phyloP scores from a whole-genome alignment of 148 eudicot species.

The Camellia lanceoleosa region DNA sequence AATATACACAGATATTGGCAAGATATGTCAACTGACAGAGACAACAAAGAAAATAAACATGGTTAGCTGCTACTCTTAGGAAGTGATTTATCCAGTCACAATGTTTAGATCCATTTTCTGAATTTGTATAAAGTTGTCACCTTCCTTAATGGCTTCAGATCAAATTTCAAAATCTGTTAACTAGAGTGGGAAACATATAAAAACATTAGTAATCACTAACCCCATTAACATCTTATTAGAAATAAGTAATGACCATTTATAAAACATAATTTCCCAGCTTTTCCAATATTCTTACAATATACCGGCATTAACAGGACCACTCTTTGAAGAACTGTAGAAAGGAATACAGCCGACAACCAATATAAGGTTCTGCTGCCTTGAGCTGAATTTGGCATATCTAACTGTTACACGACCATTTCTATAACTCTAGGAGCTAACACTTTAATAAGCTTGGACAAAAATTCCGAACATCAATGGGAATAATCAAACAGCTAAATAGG shows the following conservation, averaged over 20 bases:
- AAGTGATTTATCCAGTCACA: neutral
- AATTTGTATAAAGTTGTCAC: neutral
- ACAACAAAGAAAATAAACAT: neutral
- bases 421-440: too few species aligned
- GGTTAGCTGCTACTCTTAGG: neutral
- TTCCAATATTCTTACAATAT: neutral
- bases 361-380: neutral
- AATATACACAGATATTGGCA: neutral
- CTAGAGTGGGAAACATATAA: neutral
- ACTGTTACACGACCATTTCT: neutral
- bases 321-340: neutral
- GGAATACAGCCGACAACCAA: neutral
- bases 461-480: too few species aligned
- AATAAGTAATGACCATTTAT: neutral
- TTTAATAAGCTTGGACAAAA: too few species aligned
- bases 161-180: neutral
- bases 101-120: neutral
- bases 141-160: neutral
- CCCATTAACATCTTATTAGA: neutral
- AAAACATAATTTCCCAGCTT: neutral
- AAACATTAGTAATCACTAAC: neutral
- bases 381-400: neutral
- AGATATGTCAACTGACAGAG: neutral
- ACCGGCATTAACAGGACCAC: neutral
- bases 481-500: too few species aligned